These are phyloP conservation scores for Alternaria sp. DNA, from an alignment of 2,329 filamentous ascomycete genomes.

Conservation along the genomic window DNA sequence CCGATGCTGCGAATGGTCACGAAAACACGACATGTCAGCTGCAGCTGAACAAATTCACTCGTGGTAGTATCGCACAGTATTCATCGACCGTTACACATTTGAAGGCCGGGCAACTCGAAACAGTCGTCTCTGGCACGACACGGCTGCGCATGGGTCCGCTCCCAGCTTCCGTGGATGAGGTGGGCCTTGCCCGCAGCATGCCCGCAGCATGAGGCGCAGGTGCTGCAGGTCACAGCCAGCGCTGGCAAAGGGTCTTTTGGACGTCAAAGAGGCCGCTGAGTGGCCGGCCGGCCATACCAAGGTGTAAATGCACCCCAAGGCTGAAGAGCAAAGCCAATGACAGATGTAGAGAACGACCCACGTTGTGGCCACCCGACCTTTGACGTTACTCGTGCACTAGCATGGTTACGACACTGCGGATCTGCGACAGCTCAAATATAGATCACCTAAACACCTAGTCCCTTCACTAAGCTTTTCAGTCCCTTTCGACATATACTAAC, in stretches of 20 bases:
- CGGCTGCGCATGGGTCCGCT: constrained; percentile 15
- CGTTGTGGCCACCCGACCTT: constrained; percentile 24
- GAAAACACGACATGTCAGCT: background rate
- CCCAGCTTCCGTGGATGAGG: constrained; percentile 6
- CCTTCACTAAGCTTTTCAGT: constrained; percentile 20
- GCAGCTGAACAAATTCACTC: background rate
- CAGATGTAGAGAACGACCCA: constrained; percentile 8
- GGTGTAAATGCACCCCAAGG: constrained; percentile 3
- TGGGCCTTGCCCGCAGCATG: constrained; percentile 15
- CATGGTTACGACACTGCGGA: constrained; percentile 28
- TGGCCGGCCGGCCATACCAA: constrained; percentile 1
- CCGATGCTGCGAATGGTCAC: background rate
- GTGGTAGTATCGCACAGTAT: background rate
- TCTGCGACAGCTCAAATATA: constrained; percentile 39
- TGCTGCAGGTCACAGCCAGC: constrained; percentile 4
- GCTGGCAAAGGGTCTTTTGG: constrained; percentile 4
- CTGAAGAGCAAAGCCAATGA: constrained; percentile 8
- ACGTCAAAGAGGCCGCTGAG: constrained; percentile 1
- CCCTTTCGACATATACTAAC: constrained; percentile 15
- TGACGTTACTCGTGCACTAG: constrained; percentile 23
- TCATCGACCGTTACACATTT: background rate
- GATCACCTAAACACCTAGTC: constrained; percentile 26
- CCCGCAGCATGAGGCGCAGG: constrained; percentile 22
- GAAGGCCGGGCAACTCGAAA: background rate
- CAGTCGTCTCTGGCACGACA: background rate